A percentile compares a stretch with the other conserved stretches of the same genome.
These are phyloP conservation scores for Rhizoctonia solani DNA, from an alignment of 1,284 basidiomycete species.

Conservation along the genomic window DNA sequence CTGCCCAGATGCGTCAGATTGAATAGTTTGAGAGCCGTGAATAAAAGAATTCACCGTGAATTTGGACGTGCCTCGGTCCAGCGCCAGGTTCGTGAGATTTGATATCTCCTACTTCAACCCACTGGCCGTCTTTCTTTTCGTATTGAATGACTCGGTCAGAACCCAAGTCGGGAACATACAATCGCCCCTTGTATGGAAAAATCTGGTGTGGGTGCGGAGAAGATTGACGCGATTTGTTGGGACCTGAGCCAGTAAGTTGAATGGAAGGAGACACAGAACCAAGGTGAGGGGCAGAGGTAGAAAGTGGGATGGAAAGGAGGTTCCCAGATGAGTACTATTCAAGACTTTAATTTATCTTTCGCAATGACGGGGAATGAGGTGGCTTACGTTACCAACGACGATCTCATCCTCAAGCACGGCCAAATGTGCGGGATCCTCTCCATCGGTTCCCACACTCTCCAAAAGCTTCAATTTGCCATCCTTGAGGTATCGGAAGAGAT, in stretches of 20 bases:
- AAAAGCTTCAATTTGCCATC: constrained; percentile 46
- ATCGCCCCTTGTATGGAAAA: constrained; percentile 52
- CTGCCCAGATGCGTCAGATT: constrained; percentile 22
- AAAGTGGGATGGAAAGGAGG: constrained; percentile 57
- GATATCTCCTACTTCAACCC: constrained; percentile 53
- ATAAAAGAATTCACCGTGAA: constrained; percentile 57
- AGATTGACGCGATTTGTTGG: constrained; percentile 63
- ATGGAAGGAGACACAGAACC: constrained; percentile 42
- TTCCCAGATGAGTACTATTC: constrained; percentile 64
- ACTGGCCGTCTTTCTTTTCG: constrained; percentile 49
- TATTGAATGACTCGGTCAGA: constrained; percentile 66
- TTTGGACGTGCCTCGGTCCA: constrained; percentile 69
- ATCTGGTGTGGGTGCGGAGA: constrained; percentile 70
- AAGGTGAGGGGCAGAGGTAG: constrained; percentile 51
- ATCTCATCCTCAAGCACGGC: constrained; percentile 56
- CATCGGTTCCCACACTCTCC: constrained; percentile 56
- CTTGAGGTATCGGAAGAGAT: constrained; percentile 51
- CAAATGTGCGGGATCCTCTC: constrained; percentile 63
- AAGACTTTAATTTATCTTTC: too few relatives aligned
- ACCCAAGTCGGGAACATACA: constrained; percentile 73
- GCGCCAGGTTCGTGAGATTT: constrained; percentile 54
- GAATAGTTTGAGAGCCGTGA: not conserved
- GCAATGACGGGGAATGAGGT: too few relatives aligned
- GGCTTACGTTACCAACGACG: constrained; percentile 69
- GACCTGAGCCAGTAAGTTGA: constrained; percentile 57